phyloP scores from a whole-genome alignment of 164 flowering plant species.

The Paratinospora sagittata region DNA sequence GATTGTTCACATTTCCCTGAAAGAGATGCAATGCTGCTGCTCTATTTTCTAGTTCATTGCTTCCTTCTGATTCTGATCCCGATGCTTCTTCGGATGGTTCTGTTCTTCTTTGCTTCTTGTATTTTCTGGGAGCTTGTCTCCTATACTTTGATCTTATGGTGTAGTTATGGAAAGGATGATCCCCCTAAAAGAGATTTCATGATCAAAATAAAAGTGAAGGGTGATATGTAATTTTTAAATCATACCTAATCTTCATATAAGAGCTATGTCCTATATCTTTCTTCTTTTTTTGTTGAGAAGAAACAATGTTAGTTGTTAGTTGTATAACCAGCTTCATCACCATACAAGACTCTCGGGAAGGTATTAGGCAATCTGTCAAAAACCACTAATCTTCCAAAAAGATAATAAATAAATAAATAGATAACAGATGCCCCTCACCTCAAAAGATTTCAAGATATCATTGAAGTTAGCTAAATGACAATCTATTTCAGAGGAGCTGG shows the following conservation, averaged over 20 bases:
- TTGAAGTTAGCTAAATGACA: slow-evolving; percentile 63
- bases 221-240: too few relatives aligned
- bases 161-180: slow-evolving; percentile 86
- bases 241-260: too few relatives aligned
- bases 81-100: slow-evolving; percentile 22
- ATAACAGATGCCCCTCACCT: slow-evolving; percentile 37
- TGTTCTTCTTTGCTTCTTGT: slow-evolving; percentile 12
- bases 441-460: slow-evolving; percentile 54
- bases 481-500: slow-evolving; percentile 41
- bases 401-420: background rate
- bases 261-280: too few relatives aligned
- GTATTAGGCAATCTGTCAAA: background rate
- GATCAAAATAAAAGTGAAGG: background rate
- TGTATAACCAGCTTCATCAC: too few relatives aligned
- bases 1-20: slow-evolving; percentile 11
- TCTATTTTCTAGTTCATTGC: slow-evolving; percentile 31
- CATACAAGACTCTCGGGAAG: too few relatives aligned
- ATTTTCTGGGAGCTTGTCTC: slow-evolving; percentile 25
- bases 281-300: too few relatives aligned
- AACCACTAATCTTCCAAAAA: background rate
- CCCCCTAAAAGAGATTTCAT: slow-evolving; percentile 49
- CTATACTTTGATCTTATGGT: slow-evolving; percentile 78
- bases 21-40: slow-evolving; percentile 9
- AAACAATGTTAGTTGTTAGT: too few relatives aligned
- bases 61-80: slow-evolving; percentile 27